Percentiles rank a stretch among this genome's conserved stretches.
Conservation (phyloP, 768 basidiomycete species). For the Sporobolomyces roseus region DNA sequence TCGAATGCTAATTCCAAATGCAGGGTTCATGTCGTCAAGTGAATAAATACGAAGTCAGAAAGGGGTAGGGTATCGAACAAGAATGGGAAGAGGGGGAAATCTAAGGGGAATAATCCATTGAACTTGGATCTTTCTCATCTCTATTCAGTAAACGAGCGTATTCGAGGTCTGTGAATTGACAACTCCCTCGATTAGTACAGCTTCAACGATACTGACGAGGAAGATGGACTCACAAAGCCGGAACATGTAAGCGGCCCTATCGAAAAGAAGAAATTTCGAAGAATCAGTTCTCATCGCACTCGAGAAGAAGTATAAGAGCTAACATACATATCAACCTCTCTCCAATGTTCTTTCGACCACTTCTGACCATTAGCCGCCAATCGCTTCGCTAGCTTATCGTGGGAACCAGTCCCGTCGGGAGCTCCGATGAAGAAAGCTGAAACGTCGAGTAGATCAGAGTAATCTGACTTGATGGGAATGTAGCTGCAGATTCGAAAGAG, state of each 20-base stretch:
- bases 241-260: slow-evolving; percentile 40
- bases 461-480: slow-evolving; percentile 43
- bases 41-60: no score
- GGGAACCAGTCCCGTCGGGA: slow-evolving; percentile 35
- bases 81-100: no score
- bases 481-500: slow-evolving; percentile 25
- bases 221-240: slow-evolving; percentile 29
- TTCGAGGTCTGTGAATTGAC: slow-evolving; percentile 32
- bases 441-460: slow-evolving; percentile 43
- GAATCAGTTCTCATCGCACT: background rate
- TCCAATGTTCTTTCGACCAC: slow-evolving; percentile 36
- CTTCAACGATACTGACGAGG: background rate
- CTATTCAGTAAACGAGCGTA: slow-evolving; percentile 40
- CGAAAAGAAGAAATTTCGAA: no score
- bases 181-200: background rate
- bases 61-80: no score
- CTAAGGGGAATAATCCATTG: slow-evolving; percentile 31
- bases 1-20: no score
- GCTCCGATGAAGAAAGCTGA: slow-evolving; percentile 42
- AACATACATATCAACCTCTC: slow-evolving; percentile 37
- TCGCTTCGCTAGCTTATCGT: slow-evolving; percentile 35
- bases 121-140: slow-evolving; percentile 29
- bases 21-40: no score
- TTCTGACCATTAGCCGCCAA: slow-evolving; percentile 35
- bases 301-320: background rate